A percentile compares a stretch with the other conserved stretches of the same genome.
These are phyloP conservation scores for Aspergillus carlsbadensis DNA, from an alignment of 495 filamentous ascomycete genomes.

Conservation along the genomic window DNA sequence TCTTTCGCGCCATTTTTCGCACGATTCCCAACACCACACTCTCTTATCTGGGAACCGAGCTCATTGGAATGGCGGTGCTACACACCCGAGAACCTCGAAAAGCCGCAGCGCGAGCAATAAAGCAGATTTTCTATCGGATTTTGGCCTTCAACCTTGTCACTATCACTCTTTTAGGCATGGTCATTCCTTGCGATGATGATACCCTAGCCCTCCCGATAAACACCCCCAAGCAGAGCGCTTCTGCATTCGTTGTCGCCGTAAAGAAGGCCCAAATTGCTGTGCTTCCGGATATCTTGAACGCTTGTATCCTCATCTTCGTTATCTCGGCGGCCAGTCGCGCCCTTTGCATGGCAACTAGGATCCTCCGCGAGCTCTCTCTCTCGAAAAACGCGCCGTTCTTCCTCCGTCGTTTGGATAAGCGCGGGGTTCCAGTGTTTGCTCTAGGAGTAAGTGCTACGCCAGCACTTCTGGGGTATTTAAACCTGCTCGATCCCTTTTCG, in stretches of 20 bases:
- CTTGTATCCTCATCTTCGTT: slow-evolving; percentile 70
- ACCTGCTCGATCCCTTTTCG: slow-evolving; percentile 60
- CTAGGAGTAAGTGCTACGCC: slow-evolving; percentile 58
- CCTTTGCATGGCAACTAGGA: slow-evolving; percentile 65
- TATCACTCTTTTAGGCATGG: slow-evolving; percentile 50
- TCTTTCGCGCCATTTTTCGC: slow-evolving; percentile 69
- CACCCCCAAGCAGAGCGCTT: slow-evolving; percentile 32
- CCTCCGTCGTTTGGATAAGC: slow-evolving; percentile 62
- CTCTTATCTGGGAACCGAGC: slow-evolving; percentile 79
- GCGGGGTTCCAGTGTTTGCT: slow-evolving; percentile 71
- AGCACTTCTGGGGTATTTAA: slow-evolving; percentile 70
- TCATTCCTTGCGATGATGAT: slow-evolving; percentile 49
- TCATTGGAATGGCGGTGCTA: slow-evolving; percentile 61
- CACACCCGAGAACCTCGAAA: slow-evolving; percentile 71
- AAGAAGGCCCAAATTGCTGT: slow-evolving; percentile 46
- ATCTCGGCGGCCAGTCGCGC: slow-evolving; percentile 69
- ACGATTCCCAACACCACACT: slow-evolving; percentile 75
- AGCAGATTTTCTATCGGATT: slow-evolving; percentile 79
- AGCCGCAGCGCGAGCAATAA: slow-evolving; percentile 69
- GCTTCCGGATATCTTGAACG: slow-evolving; percentile 58
- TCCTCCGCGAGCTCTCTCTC: slow-evolving; percentile 69
- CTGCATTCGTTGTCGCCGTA: slow-evolving; percentile 62
- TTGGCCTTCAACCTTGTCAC: slow-evolving; percentile 69
- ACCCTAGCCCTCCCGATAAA: slow-evolving; percentile 39
- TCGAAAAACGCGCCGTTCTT: slow-evolving; percentile 69